phyloP scores from a whole-genome alignment of 768 basidiomycete genomes.

The Xerocomellus dryophilus region DNA sequence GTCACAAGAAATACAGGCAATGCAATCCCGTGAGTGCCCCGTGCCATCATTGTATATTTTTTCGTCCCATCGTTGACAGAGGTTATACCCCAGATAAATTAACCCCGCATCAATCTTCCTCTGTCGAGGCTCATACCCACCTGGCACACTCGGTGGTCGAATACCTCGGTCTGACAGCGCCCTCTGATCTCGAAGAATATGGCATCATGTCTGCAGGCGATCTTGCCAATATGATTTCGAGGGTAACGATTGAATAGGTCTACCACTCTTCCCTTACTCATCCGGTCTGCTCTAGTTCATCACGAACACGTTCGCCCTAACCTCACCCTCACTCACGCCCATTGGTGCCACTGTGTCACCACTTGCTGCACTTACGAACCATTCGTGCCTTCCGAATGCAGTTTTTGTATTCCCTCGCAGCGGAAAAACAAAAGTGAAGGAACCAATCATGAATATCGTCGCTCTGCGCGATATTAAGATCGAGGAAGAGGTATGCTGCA shows the following conservation, averaged over 20 bases:
- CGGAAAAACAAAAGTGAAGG: constrained; percentile 35
- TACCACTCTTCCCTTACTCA: background rate
- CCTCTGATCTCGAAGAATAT: constrained; percentile 55
- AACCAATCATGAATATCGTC: constrained; percentile 70
- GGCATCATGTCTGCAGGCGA: constrained; percentile 58
- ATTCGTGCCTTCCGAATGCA: constrained; percentile 85
- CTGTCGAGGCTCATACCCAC: constrained; percentile 59
- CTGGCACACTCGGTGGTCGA: constrained; percentile 72
- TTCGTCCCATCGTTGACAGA: background rate
- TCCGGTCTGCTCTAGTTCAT: constrained; percentile 56
- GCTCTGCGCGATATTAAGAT: constrained; percentile 60
- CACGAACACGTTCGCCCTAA: constrained; percentile 87
- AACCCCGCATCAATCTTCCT: constrained; percentile 42
- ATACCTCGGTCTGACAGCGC: constrained; percentile 60
- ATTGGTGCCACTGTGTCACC: constrained; percentile 87
- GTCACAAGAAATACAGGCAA: constrained; percentile 60
- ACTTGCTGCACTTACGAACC: constrained; percentile 75
- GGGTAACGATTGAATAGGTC: constrained; percentile 40
- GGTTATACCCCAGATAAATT: constrained; percentile 47
- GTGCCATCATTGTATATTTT: background rate
- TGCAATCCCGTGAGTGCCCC: constrained; percentile 71
- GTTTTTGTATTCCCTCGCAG: constrained; percentile 85
- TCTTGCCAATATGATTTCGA: constrained; percentile 69
- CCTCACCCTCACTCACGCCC: constrained; percentile 72
- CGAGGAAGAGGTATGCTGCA: constrained; percentile 63